These are phyloP conservation scores for Tolypocladium nubicola DNA, from an alignment of 2,329 filamentous ascomycete species.

Conservation along the genomic window DNA sequence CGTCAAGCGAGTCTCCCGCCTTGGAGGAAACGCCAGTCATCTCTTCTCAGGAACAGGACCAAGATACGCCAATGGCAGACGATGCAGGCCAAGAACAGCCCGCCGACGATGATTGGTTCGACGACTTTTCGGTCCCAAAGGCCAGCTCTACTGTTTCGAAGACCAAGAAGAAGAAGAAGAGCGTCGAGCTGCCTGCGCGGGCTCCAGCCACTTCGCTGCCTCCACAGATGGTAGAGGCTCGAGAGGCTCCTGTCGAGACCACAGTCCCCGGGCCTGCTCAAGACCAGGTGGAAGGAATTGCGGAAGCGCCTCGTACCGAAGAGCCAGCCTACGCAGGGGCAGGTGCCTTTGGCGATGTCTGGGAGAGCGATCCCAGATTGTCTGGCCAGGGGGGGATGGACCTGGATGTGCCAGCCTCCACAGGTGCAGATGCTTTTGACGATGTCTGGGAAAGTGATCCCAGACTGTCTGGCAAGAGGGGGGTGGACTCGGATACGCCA, in stretches of 20 bases:
- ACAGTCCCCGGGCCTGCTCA: not conserved
- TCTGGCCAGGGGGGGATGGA: too few species aligned
- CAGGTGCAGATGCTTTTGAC: not conserved
- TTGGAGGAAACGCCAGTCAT: not conserved
- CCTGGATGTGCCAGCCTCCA: too few species aligned
- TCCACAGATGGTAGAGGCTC: not conserved
- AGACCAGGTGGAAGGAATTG: not conserved
- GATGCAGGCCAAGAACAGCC: not conserved
- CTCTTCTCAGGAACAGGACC: not conserved
- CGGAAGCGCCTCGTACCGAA: not conserved
- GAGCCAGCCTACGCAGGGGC: not conserved
- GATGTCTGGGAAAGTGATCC: not conserved
- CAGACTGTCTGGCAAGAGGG: not conserved
- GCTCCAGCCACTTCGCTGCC: not conserved
- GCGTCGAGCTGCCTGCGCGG: not conserved
- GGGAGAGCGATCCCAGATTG: not conserved
- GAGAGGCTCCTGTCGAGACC: not conserved
- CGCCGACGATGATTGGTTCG: slow-evolving; percentile 3
- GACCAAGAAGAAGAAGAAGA: slow-evolving; percentile 17
- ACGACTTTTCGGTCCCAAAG: slow-evolving; percentile 5
- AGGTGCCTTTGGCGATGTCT: not conserved
- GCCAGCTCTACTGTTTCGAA: slow-evolving; percentile 5
- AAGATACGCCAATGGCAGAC: not conserved
- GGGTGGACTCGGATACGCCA: not conserved
- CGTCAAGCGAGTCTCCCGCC: not conserved